Base-by-base conservation (phyloP, 805 yeast genomes). In the Suhomyces vadensis region DNA sequence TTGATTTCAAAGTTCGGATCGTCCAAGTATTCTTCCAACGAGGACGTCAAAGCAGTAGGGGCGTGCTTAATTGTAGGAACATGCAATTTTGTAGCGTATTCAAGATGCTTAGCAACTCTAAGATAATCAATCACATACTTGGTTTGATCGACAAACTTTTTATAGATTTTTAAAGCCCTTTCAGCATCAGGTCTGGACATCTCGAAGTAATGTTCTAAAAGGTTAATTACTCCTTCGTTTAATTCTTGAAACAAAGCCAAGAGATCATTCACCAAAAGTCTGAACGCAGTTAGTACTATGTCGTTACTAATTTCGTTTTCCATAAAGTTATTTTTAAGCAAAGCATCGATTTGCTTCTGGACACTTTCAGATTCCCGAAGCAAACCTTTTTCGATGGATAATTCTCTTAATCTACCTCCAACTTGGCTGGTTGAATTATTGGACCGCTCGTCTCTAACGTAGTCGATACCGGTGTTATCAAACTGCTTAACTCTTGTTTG, bases 41-140 rank as follows among this genome's bases (percentile, higher is more conserved):
- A 83, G 25, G 82, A 77, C 3, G 96, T 86, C 51, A 94, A 74
- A 20, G 96, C 94, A 2, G 97, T 91, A 17, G 97, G 97, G 1
- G 98, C 98, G 66, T 94, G 99, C 61, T 88, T 88, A 49, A 94
- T 91, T 10, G 96, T 91, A 27, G 99, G 99, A 25, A 94, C 96
- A 56, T 85, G 91, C 52, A 92, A 71, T 56, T 90, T 90, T 2
- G 97, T 90, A 9, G 90, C 80, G 58, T 82, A 80, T 64, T 88
- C 96, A 52, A 88, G 73, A 61, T 85, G 89, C 60, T 94, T 92
- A 4, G 98, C 99, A 11, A 85, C 82, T 55, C 95, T 81, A 57
- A 94, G 74, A 64, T 86, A 94, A 53, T 83, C 84, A 22, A 94
- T 94, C 7, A 92, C 98, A 58, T 82, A 84, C 42, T 83, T 82